A percentile compares a stretch with the other conserved stretches of the same genome.
These are phyloP conservation scores for Isatis lusitanica DNA, from an alignment of 441 rosid species.

Conservation along the genomic window DNA sequence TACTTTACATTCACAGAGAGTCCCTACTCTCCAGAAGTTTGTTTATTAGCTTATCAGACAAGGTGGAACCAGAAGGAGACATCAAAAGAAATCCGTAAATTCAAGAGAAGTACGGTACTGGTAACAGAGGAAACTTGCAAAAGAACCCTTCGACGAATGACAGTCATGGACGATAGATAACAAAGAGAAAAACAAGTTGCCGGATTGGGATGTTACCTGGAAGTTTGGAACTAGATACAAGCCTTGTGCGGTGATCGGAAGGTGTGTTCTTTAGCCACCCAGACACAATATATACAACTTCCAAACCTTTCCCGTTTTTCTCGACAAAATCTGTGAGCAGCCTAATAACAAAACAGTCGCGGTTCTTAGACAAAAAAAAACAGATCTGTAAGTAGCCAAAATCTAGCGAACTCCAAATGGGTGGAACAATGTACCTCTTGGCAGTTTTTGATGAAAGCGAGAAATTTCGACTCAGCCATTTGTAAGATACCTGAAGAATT, in stretches of 20 bases:
- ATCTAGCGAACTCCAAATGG: conserved; percentile 5
- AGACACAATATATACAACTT: conserved; percentile 70
- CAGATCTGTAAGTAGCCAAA: neutral
- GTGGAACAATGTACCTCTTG: conserved; percentile 52
- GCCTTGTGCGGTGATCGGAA: conserved; percentile 57
- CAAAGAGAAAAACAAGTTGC: neutral
- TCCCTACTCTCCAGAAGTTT: too few relatives aligned
- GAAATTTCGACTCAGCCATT: conserved; percentile 92
- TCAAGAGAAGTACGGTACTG: too few relatives aligned
- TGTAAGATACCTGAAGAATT: conserved; percentile 75
- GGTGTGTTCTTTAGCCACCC: conserved; percentile 80
- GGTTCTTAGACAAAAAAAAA: neutral
- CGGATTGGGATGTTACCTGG: conserved; percentile 49
- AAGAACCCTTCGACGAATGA: neutral
- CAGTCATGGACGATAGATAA: neutral
- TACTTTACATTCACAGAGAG: neutral
- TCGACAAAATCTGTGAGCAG: conserved; percentile 78
- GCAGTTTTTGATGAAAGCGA: conserved; percentile 72
- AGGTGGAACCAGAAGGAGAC: neutral
- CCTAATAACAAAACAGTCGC: conserved; percentile 42
- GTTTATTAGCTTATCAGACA: neutral
- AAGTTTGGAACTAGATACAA: conserved; percentile 68
- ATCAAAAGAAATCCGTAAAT: too few relatives aligned
- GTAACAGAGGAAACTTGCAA: neutral
- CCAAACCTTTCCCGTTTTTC: conserved; percentile 52